Base-by-base conservation (phyloP, 2,329 filamentous ascomycete genomes). In the Trichophyton equinum region DNA sequence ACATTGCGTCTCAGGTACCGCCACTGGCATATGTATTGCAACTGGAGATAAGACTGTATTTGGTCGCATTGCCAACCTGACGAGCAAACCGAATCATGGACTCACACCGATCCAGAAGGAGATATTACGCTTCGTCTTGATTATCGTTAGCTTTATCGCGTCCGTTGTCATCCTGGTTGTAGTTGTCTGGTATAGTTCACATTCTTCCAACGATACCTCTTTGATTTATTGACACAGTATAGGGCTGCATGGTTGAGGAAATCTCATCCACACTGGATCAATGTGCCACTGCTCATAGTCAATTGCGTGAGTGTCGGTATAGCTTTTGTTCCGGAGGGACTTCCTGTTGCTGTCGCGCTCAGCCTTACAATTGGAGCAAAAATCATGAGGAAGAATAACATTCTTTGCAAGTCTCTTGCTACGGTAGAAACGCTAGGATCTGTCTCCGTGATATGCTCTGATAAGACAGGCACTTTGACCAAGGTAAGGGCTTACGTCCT, bases 331-430 rank as follows among this genome's bases (percentile, higher is more conserved):
- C 87, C 88, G 0, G 87, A 90, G 72, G 86, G 86, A 4, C 75
- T 89, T 0, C 86, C 86, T 0, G 85, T 89, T 58, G 85, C 86
- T 0, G 74, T 89, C 40, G 86, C 85, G 0, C 82, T 84, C 0
- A 86, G 84, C 18, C 76, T 91, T 64, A 90, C 87, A 0, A 91
- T 91, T 62, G 86, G 83, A 1, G 87, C 88, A 20, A 88, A 86
- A 64, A 80, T 88, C 66, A 90, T 91, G 88, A 80, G 80, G 64
- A 85, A 86, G 73, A 85, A 90, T 71, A 86, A 87, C 68, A 84
- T 91, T 49, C 79, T 91, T 7, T 90, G 87, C 82, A 91, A 91
- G 74, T 88, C 85, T 0, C 77, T 91, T 55, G 88, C 88, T 73
- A 90, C 87, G 0, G 86, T 89, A 0, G 87, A 90, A 72, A 90